phyloP scores from a whole-genome alignment of 2,329 filamentous ascomycete genomes.

The Diaporthe sp. region DNA sequence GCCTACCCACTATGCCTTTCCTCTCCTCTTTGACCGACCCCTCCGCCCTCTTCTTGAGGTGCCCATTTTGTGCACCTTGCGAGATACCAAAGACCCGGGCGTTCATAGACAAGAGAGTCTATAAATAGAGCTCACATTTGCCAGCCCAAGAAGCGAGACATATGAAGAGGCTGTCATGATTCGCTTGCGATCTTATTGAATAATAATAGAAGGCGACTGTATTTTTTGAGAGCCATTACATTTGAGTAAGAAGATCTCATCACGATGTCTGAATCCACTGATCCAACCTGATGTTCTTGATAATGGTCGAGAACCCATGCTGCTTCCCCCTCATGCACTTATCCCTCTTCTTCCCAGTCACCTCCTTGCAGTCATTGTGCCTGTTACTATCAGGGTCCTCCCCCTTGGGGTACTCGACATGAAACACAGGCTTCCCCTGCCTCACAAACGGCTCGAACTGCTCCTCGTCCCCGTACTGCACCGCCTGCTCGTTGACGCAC shows the following conservation, averaged over 20 bases:
- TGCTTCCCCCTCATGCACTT: constrained; percentile 41
- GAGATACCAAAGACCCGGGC: too few relatives aligned
- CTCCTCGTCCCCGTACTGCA: constrained; percentile 64
- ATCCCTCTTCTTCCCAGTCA: constrained; percentile 50
- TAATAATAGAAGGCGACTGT: too few relatives aligned
- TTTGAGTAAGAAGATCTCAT: not conserved
- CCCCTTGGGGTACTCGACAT: constrained; percentile 70
- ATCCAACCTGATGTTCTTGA: constrained; percentile 37
- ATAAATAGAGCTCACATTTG: too few relatives aligned
- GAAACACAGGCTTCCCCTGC: constrained; percentile 69
- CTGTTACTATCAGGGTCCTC: constrained; percentile 37
- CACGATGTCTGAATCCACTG: constrained; percentile 38
- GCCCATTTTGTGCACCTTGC: not conserved
- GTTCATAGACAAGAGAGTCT: not conserved
- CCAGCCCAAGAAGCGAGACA: too few relatives aligned
- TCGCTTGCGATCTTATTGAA: too few relatives aligned
- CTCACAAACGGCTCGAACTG: constrained; percentile 62
- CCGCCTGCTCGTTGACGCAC: constrained; percentile 70
- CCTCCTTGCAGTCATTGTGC: constrained; percentile 50
- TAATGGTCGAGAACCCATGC: constrained; percentile 38
- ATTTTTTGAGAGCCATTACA: too few relatives aligned
- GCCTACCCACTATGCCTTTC: not conserved
- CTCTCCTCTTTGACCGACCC: too few relatives aligned
- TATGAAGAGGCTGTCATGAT: not conserved
- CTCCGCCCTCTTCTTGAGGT: too few relatives aligned